A percentile compares a stretch with the other conserved stretches of the same genome.
These are phyloP conservation scores for Phylloporus sp. DNA, from an alignment of 768 basidiomycete genomes.

Conservation along the genomic window DNA sequence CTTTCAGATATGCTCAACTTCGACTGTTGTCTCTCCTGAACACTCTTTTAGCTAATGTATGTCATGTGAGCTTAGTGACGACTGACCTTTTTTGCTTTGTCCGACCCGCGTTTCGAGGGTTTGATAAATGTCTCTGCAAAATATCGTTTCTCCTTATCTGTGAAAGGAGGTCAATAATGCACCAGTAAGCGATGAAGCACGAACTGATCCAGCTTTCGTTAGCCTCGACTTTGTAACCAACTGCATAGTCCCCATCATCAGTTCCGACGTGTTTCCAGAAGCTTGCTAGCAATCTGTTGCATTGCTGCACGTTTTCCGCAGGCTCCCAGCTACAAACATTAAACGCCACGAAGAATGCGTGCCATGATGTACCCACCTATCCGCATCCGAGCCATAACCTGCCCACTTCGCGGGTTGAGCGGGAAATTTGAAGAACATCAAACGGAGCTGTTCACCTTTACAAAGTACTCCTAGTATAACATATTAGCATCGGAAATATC, in stretches of 20 bases:
- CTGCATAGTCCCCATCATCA: slow-evolving; percentile 51
- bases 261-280: slow-evolving; percentile 62
- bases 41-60: neutral
- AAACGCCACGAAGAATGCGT: slow-evolving; percentile 1
- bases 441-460: slow-evolving; percentile 48
- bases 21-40: slow-evolving; percentile 17
- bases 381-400: slow-evolving; percentile 51
- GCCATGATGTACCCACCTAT: slow-evolving; percentile 42
- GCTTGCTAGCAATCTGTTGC: slow-evolving; percentile 54
- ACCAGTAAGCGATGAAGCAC: neutral
- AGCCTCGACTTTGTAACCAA: slow-evolving; percentile 45
- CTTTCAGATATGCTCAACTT: slow-evolving; percentile 11
- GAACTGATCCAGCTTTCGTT: slow-evolving; percentile 56
- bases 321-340: slow-evolving; percentile 62
- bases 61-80: slow-evolving; percentile 4
- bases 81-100: slow-evolving; percentile 14
- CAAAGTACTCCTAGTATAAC: slow-evolving; percentile 52
- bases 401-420: slow-evolving; percentile 52
- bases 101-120: slow-evolving; percentile 11
- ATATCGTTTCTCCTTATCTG: slow-evolving; percentile 39
- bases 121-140: slow-evolving; percentile 31
- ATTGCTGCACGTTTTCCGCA: slow-evolving; percentile 50
- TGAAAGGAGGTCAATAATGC: neutral
- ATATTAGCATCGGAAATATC: neutral
- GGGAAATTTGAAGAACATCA: neutral